Evolutionary conservation across 306 rosid genomes (phyloP).

Genomic region (Benincasa hispida): DNA sequence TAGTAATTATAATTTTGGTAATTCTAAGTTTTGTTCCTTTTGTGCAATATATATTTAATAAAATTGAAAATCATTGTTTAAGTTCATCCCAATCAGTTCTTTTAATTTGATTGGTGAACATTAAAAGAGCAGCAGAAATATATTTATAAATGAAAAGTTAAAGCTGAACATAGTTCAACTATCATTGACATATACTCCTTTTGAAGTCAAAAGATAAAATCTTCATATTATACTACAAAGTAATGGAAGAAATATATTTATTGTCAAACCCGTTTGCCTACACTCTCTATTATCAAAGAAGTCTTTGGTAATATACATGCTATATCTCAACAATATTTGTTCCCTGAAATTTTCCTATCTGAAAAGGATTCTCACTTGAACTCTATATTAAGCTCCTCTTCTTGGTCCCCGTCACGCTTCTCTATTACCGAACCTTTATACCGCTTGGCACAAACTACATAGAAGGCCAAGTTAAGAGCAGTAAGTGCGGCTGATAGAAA

Average conservation of each 20-base stretch:
- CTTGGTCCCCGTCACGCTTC: constrained; percentile 9
- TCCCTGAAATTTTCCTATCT: not conserved
- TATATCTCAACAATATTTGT: not conserved
- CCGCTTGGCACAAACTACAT: constrained; percentile 26
- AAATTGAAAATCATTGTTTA: not conserved
- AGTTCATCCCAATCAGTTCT: not conserved
- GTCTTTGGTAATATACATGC: not conserved
- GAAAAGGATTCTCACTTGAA: not conserved
- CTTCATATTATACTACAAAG: no score
- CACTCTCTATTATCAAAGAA: not conserved
- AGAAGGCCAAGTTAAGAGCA: constrained; percentile 26
- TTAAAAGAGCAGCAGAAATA: no score
- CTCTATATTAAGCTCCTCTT: constrained; percentile 16
- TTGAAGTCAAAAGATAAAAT: no score
- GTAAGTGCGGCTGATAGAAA: constrained; percentile 33
- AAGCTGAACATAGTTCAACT: no score
- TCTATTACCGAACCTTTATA: constrained; percentile 23
- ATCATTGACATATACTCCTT: no score
- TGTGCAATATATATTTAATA: not conserved
- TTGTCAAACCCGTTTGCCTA: not conserved
- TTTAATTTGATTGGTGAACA: no score
- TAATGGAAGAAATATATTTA: no score
- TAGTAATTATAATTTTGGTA: not conserved
- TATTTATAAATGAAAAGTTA: no score
- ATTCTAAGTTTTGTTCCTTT: not conserved